Evolutionary conservation across 192 early-diverging fungal species (phyloP), one percentile per base, ranked within the genome.

Genomic region (Linnemannia hyalina): DNA sequence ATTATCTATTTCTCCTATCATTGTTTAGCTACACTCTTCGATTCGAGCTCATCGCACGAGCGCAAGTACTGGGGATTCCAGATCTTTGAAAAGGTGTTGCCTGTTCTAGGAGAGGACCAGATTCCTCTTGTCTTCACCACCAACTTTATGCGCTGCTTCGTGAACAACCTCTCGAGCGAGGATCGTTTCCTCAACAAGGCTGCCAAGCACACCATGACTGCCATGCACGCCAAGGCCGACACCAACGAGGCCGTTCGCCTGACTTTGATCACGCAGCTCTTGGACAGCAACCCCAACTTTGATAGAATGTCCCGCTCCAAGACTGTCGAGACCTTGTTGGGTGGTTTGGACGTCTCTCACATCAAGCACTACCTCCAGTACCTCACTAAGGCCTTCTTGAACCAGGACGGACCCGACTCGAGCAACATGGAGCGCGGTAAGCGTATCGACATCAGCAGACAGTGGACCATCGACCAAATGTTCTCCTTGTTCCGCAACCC

Each of bases 21-120:
- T 83, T 41, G 44, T 6, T 18, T 86, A 92, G 93, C 94, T 42
- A 90, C 92, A 8, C 89, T 98, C 68, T 98, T 98, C 79, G 92
- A 91, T 52, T 89, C 93, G 0, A 91, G 93, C 10, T 78, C 93
- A 20, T 92, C 93, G 70, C 94, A 98, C 88, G 96, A 97, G 83
- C 94, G 96, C 80, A 97, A 95, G 87, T 97, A 92, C 90, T 94
- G 97, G 92, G 97, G 96, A 65, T 96, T 98, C 89, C 93, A 96
- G 73, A 82, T 98, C 32, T 93, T 98, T 63, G 93, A 95, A 74
- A 92, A 90, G 76, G 87, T 93, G n/a, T 88, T 97, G 42, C 91
- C 91, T 3, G 86, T 80, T 29, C 78, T 95, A 20, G 75, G 91
- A 1, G 69, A 88, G 36, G 90, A 92, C 7, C 91, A 96, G 65